A percentile compares a stretch with the other conserved stretches of the same genome.
phyloP scores from a whole-genome alignment of 164 flowering plant genomes.

The Sedum album region DNA sequence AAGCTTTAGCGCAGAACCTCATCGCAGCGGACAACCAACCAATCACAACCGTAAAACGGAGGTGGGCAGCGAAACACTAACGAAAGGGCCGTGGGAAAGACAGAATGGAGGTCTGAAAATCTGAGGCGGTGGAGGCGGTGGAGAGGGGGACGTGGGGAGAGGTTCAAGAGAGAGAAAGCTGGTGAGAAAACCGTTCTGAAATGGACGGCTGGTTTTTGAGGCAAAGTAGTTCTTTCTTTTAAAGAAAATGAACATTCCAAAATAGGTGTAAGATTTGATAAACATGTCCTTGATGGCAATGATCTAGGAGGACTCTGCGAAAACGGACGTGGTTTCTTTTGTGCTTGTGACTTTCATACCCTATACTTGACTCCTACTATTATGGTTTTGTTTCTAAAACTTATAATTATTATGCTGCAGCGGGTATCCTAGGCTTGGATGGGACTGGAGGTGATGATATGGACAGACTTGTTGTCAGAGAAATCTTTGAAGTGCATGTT shows the following conservation, averaged over 20 bases:
- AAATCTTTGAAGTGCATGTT: constrained; percentile 65
- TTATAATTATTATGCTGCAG: constrained; percentile 24
- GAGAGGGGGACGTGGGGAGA: too few species aligned
- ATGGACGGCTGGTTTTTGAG: too few species aligned
- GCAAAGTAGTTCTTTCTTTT: constrained; percentile 64
- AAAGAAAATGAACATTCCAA: constrained; percentile 71
- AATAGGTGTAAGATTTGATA: constrained; percentile 86
- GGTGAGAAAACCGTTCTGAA: too few species aligned
- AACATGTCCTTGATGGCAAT: constrained; percentile 59
- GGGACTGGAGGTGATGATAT: constrained; percentile 47
- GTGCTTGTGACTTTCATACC: constrained; percentile 75
- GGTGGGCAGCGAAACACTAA: too few species aligned
- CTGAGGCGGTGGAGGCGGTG: too few species aligned
- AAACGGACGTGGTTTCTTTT: constrained; percentile 80
- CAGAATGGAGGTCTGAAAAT: too few species aligned
- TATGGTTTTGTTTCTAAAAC: not conserved
- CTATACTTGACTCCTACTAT: too few species aligned
- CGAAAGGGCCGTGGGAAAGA: too few species aligned
- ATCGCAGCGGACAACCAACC: too few species aligned
- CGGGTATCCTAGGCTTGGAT: constrained; percentile 53
- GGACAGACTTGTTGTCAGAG: constrained; percentile 59
- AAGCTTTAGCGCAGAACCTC: too few species aligned
- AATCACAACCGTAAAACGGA: too few species aligned
- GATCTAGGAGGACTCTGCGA: constrained; percentile 81
- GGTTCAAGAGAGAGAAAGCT: too few species aligned